Evolutionary conservation across 2,329 filamentous ascomycete species (phyloP).

Genomic region (Aspergillus niger): DNA sequence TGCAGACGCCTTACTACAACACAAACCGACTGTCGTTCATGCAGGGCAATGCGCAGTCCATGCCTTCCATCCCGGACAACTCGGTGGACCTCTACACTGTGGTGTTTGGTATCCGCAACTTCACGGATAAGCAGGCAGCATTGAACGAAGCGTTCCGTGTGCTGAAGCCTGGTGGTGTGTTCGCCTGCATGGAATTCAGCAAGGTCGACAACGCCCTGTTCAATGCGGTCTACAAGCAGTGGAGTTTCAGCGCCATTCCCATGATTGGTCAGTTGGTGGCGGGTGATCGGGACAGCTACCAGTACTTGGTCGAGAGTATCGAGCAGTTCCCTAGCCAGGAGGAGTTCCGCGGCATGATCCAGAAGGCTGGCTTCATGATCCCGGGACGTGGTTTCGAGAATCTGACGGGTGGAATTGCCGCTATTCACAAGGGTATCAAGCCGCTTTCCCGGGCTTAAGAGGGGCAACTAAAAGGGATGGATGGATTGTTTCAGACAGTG

Average conservation of each 20-base stretch:
- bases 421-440: conserved; percentile 96
- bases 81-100: conserved; percentile 96
- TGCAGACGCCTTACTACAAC: conserved; percentile 61
- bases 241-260: conserved; percentile 93
- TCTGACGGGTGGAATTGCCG: conserved; percentile 86
- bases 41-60: conserved; percentile 83
- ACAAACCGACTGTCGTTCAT: conserved; percentile 67
- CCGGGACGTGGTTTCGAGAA: conserved; percentile 85
- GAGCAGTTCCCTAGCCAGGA: conserved; percentile 86
- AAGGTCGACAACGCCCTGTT: conserved; percentile 78
- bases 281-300: conserved; percentile 91
- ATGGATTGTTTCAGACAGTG: neutral
- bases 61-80: conserved; percentile 64
- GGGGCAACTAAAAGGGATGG: neutral
- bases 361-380: conserved; percentile 75
- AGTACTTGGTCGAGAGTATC: conserved; percentile 98
- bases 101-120: conserved; percentile 96
- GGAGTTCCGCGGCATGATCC: conserved; percentile 67
- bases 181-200: conserved; percentile 94
- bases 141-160: conserved; percentile 83
- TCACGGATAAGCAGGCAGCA: conserved; percentile 85
- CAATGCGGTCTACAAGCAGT: conserved; percentile 86
- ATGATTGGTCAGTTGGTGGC: conserved; percentile 94
- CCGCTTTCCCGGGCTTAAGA: conserved; percentile 43
- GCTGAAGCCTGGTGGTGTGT: conserved; percentile 90